Evolutionary conservation across 2,329 filamentous ascomycete genomes (phyloP).

Genomic region (Xylariaceae sp.): DNA sequence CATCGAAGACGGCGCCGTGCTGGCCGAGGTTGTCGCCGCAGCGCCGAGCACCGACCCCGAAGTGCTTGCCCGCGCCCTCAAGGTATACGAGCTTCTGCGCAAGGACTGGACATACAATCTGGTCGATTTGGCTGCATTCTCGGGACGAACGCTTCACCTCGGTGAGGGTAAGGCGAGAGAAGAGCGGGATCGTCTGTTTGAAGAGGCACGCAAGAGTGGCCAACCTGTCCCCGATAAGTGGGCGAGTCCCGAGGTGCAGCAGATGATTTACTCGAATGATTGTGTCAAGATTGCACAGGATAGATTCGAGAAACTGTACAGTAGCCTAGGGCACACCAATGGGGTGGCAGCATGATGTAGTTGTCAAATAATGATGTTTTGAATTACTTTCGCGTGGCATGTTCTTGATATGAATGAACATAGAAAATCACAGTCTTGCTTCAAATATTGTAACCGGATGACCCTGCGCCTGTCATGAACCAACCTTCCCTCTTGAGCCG

Average conservation of each 20-base stretch:
- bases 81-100: slow-evolving; percentile 54
- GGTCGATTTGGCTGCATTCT: slow-evolving; percentile 53
- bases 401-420: not conserved
- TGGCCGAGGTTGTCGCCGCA: slow-evolving; percentile 50
- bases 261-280: slow-evolving; percentile 64
- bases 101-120: slow-evolving; percentile 53
- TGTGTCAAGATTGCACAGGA: slow-evolving; percentile 54
- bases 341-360: slow-evolving; percentile 9
- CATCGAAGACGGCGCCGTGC: slow-evolving; percentile 63
- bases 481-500: no score
- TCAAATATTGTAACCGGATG: not conserved
- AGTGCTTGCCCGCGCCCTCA: slow-evolving; percentile 47
- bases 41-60: slow-evolving; percentile 26
- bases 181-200: slow-evolving; percentile 57
- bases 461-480: not conserved
- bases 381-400: not conserved
- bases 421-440: not conserved
- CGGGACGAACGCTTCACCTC: slow-evolving; percentile 54
- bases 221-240: slow-evolving; percentile 63
- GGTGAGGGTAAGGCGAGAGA: slow-evolving; percentile 57
- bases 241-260: slow-evolving; percentile 67
- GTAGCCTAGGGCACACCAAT: slow-evolving; percentile 21
- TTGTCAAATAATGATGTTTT: slow-evolving; percentile 9
- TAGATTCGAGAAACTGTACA: slow-evolving; percentile 49
- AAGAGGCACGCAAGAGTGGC: slow-evolving; percentile 47